Evolutionary conservation across 768 basidiomycete species (phyloP).

Genomic region (Lentinus brumalis): DNA sequence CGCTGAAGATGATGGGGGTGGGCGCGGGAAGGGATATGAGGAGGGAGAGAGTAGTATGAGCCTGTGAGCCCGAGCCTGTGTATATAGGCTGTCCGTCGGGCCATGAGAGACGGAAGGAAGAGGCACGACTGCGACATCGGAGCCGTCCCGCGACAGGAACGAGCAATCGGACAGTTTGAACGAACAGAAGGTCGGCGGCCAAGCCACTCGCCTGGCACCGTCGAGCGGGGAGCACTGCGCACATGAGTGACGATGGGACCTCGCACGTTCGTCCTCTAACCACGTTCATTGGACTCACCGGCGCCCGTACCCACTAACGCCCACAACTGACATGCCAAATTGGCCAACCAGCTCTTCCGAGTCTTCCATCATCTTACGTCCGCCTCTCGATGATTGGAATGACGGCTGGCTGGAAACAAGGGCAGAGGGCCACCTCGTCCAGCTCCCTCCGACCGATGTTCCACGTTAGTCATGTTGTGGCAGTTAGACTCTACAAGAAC

Average conservation of each 20-base stretch:
- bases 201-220: not conserved
- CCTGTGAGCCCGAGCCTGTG: not conserved
- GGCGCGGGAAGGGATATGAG: not conserved
- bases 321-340: not conserved
- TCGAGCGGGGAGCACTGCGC: not conserved
- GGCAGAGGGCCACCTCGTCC: not conserved
- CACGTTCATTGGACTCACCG: constrained; percentile 8
- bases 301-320: constrained; percentile 11
- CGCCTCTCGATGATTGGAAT: too few relatives aligned
- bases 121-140: not conserved
- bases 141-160: not conserved
- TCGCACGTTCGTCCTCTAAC: constrained; percentile 20
- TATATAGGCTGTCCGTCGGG: too few relatives aligned
- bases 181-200: not conserved
- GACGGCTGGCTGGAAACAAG: too few relatives aligned
- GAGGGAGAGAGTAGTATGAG: not conserved
- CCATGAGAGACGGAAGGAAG: too few relatives aligned
- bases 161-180: not conserved
- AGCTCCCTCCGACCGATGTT: not conserved
- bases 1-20: not conserved
- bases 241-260: not conserved
- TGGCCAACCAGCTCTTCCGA: not conserved
- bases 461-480: too few relatives aligned
- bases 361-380: not conserved
- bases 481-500: not conserved